Evolutionary conservation across 2,329 filamentous ascomycete genomes (phyloP), one percentile per base, ranked within the genome.

Genomic region (Phyllosticta citribraziliensis): DNA sequence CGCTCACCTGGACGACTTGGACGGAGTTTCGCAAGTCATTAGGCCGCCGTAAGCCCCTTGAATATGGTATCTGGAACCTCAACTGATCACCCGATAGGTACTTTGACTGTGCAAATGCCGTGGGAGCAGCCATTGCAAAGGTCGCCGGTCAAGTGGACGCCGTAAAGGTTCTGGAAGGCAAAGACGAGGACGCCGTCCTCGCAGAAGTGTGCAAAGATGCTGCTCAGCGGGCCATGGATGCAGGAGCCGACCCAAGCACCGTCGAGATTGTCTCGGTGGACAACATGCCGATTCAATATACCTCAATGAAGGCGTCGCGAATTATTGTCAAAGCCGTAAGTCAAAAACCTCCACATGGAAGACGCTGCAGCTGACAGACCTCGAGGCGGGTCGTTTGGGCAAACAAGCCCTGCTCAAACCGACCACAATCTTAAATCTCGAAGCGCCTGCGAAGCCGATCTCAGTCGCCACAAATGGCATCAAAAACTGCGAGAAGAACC

Each of bases 111-210:
- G 82, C 82, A 5, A 86, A 85, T 68, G 82, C 83, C 0, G 80
- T 86, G 2, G 83, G 83, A 5, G 83, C 83, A 0, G 83, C 83
- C 0, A 83, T 83, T 24, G 80, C 80, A 2, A 81, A 81, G 61
- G 78, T 83, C 0, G 78, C 78, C 2, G 81, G 80, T 0, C 76
- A 78, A 11, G 72, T 84, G 1, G 81, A 84, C 60, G 71, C 78
- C 1, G 78, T 83, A 12, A 62, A 59, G n/a, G 55, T 63, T n/a
- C 76, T 80, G 51, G 67, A 66, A 63, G 76, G 79, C 10, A 66
- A 76, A 17, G 74, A 76, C 22, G 75, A 73, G 4, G 72, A 72
- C 1, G 66, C 35, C 24, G 56, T 57, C 35, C n/a, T 57, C 47
- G 25, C 35, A 11, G 14, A 40, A 9, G 56, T 47, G 19, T 57